Base-by-base conservation (phyloP, 1,284 basidiomycete genomes). In the Naganishia sp. region DNA sequence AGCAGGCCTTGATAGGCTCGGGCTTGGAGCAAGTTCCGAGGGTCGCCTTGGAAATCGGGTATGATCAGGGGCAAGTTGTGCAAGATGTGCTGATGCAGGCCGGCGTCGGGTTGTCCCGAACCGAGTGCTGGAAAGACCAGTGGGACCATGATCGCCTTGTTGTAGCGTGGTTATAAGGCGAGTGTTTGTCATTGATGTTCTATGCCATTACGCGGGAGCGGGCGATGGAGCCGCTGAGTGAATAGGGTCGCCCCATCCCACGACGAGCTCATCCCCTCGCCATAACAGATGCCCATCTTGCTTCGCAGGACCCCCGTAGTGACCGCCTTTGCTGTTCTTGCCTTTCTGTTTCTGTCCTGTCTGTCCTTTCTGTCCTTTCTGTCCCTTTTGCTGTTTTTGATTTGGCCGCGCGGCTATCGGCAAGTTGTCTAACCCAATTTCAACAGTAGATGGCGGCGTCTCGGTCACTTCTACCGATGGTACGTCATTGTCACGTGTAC, bases 21-120 rank as follows among this genome's bases (percentile, higher is more conserved):
- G 18, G n/a, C 1, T 25, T 39, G 43, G 21, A 31, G 55, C 36
- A 42, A 0, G 43, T 74, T 1, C 78, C 77, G 0, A 64, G 74
- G 44, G 78, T 94, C 28, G 90, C 86, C 1, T 83, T 94, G 25
- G 92, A 95, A 77, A 86, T 94, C 36, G 92, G 92, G 0, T 81
- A 86, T 23, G 82, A 83, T 15, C 92, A 95, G 79, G 89, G 87
- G 5, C 69, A 75, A 0, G 82, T 79, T 2, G 90, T 94, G 9
- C 76, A 82, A 64, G 72, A 74, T 0, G 84, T 94, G 57, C 80
- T 94, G 70, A 77, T 76, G 21, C 23, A 10, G 5, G 53, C 31
- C 55, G 68, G 75, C 16, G 82, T 79, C 44, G 74, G 78, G 31
- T 74, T 87, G 46, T 75, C 75, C 33, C 72, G 79, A 53, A 83